Base-by-base conservation (phyloP, 176 grass and related monocot species). In the Carex cristatella region DNA sequence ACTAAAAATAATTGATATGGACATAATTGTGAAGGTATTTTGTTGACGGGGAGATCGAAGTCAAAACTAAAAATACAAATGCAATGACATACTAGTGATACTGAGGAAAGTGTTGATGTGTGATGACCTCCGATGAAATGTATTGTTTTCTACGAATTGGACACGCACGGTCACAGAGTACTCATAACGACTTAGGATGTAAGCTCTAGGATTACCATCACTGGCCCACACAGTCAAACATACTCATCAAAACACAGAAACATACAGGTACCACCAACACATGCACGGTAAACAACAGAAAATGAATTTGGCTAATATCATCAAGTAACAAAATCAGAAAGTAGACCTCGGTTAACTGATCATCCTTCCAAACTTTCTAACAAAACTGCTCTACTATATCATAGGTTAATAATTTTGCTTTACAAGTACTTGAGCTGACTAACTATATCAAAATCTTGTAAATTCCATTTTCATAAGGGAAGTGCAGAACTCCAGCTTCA, bases 401-500 rank as follows among this genome's bases (percentile, higher is more conserved):
- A 56, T 56, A 31, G 73, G 7, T 63, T n/a, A 63, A 19, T 77
- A 28, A 35, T 15, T 78, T 15, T 58, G 49, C 74, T 78, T 78
- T 78, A 78, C 71, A 78, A 16, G 28, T 56, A 54, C 13, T 57
- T 78, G 74, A 78, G 44, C 74, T 55, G 55, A 31, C 46, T 78
- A 15, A 35, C 28, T 16, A 18, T 35, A 77, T 78, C 28, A 78
- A 7, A 58, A 78, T 78, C 49, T 78, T 33, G 18, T 57, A 35
- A 58, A 57, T 57, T 30, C 28, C 28, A 13, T 57, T 58, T 35
- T 32, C 2, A 0, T 18, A 33, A 37, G 2, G 10, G 9, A 32
- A 78, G n/a, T 78, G 51, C 49, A 57, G 28, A 71, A 56, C 53
- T 57, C 51, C 51, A 35, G 48, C 74, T 78, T 78, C 74, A 78